A percentile compares a stretch with the other conserved stretches of the same genome.
Conservation (phyloP, 2,329 filamentous ascomycete species). For the Aspergillus intermedius region DNA sequence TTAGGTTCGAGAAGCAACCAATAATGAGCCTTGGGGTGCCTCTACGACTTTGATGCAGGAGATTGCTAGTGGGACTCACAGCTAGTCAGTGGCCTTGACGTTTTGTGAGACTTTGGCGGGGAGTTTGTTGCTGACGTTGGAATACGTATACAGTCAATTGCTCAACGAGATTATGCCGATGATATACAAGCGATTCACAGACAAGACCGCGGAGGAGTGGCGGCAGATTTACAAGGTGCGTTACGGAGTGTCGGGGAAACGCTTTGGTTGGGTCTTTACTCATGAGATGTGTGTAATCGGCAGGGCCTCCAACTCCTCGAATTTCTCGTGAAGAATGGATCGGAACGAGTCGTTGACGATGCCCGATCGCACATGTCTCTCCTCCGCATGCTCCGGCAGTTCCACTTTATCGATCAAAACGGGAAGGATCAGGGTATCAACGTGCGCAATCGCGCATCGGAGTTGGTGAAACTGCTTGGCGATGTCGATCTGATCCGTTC, state of each 20-base stretch:
- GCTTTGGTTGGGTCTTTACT: not conserved
- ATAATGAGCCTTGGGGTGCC: slow-evolving; percentile 96
- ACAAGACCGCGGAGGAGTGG: slow-evolving; percentile 98
- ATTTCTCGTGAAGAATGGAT: slow-evolving; percentile 96
- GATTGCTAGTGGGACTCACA: slow-evolving; percentile 95
- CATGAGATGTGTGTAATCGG: not conserved
- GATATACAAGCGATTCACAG: slow-evolving; percentile 98
- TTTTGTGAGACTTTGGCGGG: not conserved
- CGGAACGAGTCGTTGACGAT: slow-evolving; percentile 94
- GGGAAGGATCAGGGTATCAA: slow-evolving; percentile 98
- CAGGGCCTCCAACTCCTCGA: slow-evolving; percentile 83
- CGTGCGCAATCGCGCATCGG: slow-evolving; percentile 92
- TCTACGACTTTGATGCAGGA: slow-evolving; percentile 87
- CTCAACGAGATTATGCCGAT: slow-evolving; percentile 99
- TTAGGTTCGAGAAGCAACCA: slow-evolving; percentile 92
- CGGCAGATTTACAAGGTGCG: slow-evolving; percentile 93
- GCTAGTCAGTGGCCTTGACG: slow-evolving; percentile 65
- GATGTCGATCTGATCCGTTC: slow-evolving; percentile 55
- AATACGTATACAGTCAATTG: slow-evolving; percentile 61
- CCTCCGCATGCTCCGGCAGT: slow-evolving; percentile 96
- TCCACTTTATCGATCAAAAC: slow-evolving; percentile 92
- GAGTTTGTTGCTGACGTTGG: slow-evolving; percentile 6
- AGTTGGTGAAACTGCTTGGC: slow-evolving; percentile 84
- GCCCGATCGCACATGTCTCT: slow-evolving; percentile 90
- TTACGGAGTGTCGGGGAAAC: not conserved